These are phyloP conservation scores for Hyparrhenia diplandra DNA, from an alignment of 176 grass and related monocot genomes.

Conservation along the genomic window DNA sequence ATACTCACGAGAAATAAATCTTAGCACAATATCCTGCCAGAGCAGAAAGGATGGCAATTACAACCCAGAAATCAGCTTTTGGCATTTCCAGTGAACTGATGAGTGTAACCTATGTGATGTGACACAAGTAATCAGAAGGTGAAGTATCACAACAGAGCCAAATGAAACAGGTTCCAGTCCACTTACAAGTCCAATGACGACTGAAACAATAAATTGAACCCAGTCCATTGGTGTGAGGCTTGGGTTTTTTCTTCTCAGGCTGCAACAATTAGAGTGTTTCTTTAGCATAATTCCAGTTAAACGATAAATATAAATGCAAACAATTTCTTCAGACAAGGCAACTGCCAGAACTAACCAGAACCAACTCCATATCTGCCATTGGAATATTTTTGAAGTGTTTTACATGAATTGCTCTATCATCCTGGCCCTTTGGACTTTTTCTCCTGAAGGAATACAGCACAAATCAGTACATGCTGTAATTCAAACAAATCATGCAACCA, in stretches of 20 bases:
- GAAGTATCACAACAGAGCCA: slow-evolving; percentile 23
- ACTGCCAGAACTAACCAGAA: slow-evolving; percentile 56
- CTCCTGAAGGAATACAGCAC: slow-evolving; percentile 48
- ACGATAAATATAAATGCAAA: neutral
- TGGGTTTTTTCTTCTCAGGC: slow-evolving; percentile 99
- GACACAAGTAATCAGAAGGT: slow-evolving; percentile 24
- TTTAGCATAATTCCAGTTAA: slow-evolving; percentile 15
- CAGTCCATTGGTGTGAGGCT: slow-evolving; percentile 98
- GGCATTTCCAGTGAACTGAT: slow-evolving; percentile 90
- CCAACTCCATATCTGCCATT: slow-evolving; percentile 99
- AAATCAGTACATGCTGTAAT: slow-evolving; percentile 21
- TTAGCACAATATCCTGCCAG: slow-evolving; percentile 95
- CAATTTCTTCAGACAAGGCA: neutral
- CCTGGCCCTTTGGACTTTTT: slow-evolving; percentile 51
- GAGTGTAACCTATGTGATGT: slow-evolving; percentile 67
- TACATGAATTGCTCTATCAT: slow-evolving; percentile 80
- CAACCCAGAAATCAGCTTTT: slow-evolving; percentile 97
- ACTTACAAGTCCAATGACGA: slow-evolving; percentile 98
- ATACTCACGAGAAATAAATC: slow-evolving; percentile 97
- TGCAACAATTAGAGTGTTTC: slow-evolving; percentile 28
- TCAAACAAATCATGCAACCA: slow-evolving; percentile 2
- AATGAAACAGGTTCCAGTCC: slow-evolving; percentile 8
- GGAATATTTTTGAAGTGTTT: slow-evolving; percentile 99
- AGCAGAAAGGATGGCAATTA: slow-evolving; percentile 78
- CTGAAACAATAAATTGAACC: slow-evolving; percentile 90